A percentile compares a stretch with the other conserved stretches of the same genome.
Evolutionary conservation across 2,329 filamentous ascomycete genomes (phyloP).

Genomic region (Ascomycota sp.): DNA sequence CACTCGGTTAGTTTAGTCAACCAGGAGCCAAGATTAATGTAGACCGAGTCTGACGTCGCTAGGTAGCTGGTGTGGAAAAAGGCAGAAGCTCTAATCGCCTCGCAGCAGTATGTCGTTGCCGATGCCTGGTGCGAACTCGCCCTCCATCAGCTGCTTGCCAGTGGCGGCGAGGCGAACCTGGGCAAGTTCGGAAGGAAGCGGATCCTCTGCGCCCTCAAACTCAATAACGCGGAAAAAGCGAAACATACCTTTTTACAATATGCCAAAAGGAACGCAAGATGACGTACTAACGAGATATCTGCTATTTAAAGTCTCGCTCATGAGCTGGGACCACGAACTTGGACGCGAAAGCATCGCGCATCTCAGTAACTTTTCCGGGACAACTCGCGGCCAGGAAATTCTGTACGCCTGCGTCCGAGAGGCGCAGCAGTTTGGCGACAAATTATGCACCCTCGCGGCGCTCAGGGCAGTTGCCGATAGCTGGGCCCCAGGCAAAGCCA

Average conservation of each 20-base stretch:
- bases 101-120: conserved; percentile 30
- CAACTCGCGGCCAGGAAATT: conserved; percentile 31
- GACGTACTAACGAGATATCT: conserved; percentile 52
- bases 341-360: conserved; percentile 43
- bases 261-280: conserved; percentile 35
- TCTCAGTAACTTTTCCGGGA: conserved; percentile 30
- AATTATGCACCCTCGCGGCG: conserved; percentile 26
- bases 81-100: conserved; percentile 36
- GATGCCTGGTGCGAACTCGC: conserved; percentile 54
- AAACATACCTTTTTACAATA: conserved; percentile 26
- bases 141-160: conserved; percentile 44
- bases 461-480: conserved; percentile 14
- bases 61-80: conserved; percentile 61
- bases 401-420: conserved; percentile 68
- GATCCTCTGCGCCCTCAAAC: conserved; percentile 46
- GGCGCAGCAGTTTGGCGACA: conserved; percentile 45
- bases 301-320: conserved; percentile 52
- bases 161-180: conserved; percentile 43
- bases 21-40: too few species aligned
- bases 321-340: conserved; percentile 31
- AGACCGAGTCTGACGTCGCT: conserved; percentile 3
- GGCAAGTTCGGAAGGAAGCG: conserved; percentile 53
- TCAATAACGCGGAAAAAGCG: conserved; percentile 8
- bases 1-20: conserved; percentile 33
- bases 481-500: conserved; percentile 5